Evolutionary conservation across 352 stramenopile species (phyloP).

Genomic region (Pythium monospermum): DNA sequence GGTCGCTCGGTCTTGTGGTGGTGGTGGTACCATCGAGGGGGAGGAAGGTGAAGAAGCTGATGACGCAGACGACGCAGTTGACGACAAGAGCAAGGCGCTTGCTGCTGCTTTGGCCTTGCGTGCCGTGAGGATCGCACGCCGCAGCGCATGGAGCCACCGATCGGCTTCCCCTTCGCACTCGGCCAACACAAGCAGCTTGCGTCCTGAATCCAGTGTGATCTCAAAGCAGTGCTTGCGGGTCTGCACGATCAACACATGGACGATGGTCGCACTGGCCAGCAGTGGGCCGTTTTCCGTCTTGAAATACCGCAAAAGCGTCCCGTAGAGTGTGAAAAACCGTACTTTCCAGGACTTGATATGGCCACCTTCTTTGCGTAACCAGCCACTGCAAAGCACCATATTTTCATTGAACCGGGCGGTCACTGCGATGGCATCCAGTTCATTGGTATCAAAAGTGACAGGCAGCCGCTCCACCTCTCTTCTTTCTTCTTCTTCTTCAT

Average conservation of each 20-base stretch:
- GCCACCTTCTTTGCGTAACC: slow-evolving; percentile 76
- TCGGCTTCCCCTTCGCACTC: slow-evolving; percentile 62
- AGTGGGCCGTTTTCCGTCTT: slow-evolving; percentile 75
- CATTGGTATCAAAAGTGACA: not conserved
- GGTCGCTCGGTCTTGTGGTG: not conserved
- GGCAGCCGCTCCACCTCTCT: not conserved
- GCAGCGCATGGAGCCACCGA: slow-evolving; percentile 61
- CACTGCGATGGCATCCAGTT: not conserved
- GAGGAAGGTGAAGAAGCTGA: too few species aligned
- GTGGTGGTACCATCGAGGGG: too few species aligned
- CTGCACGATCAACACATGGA: slow-evolving; percentile 58
- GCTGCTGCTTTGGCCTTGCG: slow-evolving; percentile 14
- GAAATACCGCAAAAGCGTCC: slow-evolving; percentile 76
- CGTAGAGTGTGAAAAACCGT: slow-evolving; percentile 76
- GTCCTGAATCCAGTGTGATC: slow-evolving; percentile 66
- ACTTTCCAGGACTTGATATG: slow-evolving; percentile 83
- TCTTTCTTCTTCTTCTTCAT: slow-evolving; percentile 8
- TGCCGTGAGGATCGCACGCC: slow-evolving; percentile 40
- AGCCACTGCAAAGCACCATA: slow-evolving; percentile 62
- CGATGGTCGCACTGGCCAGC: slow-evolving; percentile 59
- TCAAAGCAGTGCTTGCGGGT: slow-evolving; percentile 72
- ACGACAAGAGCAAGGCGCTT: too few species aligned
- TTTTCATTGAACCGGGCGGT: slow-evolving; percentile 24
- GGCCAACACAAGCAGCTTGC: slow-evolving; percentile 67
- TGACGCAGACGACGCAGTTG: too few species aligned